Base-by-base conservation (phyloP, 2,329 filamentous ascomycete genomes). In the Claviceps paspali region DNA sequence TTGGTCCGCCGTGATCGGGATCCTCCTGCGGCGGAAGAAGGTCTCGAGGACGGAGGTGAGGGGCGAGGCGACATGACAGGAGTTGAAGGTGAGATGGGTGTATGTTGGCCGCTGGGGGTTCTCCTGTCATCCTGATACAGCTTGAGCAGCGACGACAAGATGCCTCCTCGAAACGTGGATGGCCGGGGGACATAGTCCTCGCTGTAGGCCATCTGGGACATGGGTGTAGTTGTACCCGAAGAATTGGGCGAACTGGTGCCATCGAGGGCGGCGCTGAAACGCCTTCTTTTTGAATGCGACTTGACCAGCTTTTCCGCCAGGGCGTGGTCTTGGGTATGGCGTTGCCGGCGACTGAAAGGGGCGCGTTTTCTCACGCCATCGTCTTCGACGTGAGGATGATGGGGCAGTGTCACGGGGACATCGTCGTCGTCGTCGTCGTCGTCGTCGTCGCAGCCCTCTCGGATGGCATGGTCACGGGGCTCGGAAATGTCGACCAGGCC, bases 141-240 rank as follows among this genome's bases (percentile, higher is more conserved):
- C 53, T 78, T 82, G 35, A 91, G 61, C 0, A 92, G 61, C 0
- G 76, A 79, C 2, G 78, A 76, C 1, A 92, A 62, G 33, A 88
- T 73, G 22, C 84, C 82, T 22, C 77, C 79, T 35, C 77, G 73
- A 52, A 83, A 87, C 43, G 78, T 70, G 17, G 65, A 59, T 4
- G 82, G 82, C 29, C 67, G 65, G 31, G 78, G 74, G 14, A 82
- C 70, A 49, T 82, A 83, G 38, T 63, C 60, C 32, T 61, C 54
- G 11, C 49, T 50, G 39, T 73, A 68, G 30, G 73, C 68, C 17
- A 69, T 63, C 30, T 72, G 64, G 14, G 51, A 44, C 8, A 56
- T 45, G 1, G 60, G 60, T 2, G 60, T 63, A 5, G 50, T 51
- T 7, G 55, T 58, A 30, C 60, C 58, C 26, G 60, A 62, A 12